A percentile compares a stretch with the other conserved stretches of the same genome.
These are phyloP conservation scores for Tulasnella sp. DNA, from an alignment of 768 basidiomycete genomes.

Conservation along the genomic window DNA sequence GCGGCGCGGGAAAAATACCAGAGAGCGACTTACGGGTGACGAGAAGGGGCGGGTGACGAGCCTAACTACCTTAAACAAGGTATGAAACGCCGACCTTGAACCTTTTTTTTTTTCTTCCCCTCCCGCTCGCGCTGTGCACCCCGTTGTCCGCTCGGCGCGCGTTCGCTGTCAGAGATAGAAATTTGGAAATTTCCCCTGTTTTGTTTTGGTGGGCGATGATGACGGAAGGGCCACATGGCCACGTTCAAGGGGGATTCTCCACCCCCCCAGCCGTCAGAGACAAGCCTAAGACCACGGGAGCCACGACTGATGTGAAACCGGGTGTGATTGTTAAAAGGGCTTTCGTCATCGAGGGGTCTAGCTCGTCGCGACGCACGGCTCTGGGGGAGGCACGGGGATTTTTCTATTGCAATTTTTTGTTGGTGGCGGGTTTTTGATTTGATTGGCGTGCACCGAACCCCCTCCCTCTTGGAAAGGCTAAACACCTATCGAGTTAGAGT, in stretches of 20 bases:
- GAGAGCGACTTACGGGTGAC: neutral
- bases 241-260: neutral
- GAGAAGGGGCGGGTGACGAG: conserved; percentile 1
- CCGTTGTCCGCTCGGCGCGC: neutral
- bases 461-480: neutral
- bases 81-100: conserved; percentile 13
- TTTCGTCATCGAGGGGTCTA: neutral
- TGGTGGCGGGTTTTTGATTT: neutral
- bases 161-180: neutral
- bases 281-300: neutral
- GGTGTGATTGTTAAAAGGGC: neutral
- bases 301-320: neutral
- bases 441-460: neutral
- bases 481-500: conserved; percentile 2
- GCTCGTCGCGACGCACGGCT: neutral
- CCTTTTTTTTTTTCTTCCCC: neutral
- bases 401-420: neutral
- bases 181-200: neutral
- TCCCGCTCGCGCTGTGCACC: neutral
- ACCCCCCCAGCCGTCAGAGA: neutral
- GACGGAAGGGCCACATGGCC: neutral
- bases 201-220: neutral
- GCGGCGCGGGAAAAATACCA: neutral
- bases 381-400: neutral
- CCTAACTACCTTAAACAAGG: conserved; percentile 9